Percentiles rank a stretch among this genome's conserved stretches.
These are phyloP conservation scores for Chytriomyces confervae DNA, from an alignment of 192 early-diverging fungal species.

Conservation along the genomic window DNA sequence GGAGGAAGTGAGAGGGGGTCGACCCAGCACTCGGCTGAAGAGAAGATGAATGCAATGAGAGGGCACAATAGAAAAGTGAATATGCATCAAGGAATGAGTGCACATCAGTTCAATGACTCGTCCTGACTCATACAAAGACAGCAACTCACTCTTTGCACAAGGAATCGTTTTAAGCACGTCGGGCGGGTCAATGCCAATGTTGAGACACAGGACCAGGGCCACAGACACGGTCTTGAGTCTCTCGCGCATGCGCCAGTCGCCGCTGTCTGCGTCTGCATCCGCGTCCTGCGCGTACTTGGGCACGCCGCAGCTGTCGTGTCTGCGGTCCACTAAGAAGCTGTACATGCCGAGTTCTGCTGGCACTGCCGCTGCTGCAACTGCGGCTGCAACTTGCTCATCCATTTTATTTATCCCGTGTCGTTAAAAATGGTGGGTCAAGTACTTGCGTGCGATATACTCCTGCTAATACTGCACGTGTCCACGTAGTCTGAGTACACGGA, in stretches of 20 bases:
- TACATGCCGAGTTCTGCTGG: neutral
- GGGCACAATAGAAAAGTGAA: too few relatives aligned
- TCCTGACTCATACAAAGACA: too few relatives aligned
- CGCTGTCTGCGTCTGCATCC: constrained; percentile 7
- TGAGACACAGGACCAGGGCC: constrained; percentile 88
- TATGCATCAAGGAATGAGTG: too few relatives aligned
- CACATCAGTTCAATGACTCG: too few relatives aligned
- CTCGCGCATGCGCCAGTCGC: constrained; percentile 74
- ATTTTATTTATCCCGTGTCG: too few relatives aligned
- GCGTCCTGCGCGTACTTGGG: neutral
- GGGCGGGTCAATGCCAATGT: constrained; percentile 95
- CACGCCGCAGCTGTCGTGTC: constrained; percentile 31
- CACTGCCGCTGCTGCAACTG: too few relatives aligned
- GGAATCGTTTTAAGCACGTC: constrained; percentile 87
- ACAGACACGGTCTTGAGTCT: constrained; percentile 85
- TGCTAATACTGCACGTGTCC: neutral
- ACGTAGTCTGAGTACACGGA: constrained; percentile 28
- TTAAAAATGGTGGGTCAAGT: too few relatives aligned
- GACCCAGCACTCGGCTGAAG: constrained; percentile 85
- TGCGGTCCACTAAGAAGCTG: constrained; percentile 34
- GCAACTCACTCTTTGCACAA: constrained; percentile 67
- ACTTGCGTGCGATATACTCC: too few relatives aligned
- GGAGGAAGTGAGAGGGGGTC: constrained; percentile 83
- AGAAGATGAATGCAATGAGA: too few relatives aligned
- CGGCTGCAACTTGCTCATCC: too few relatives aligned